Conservation (phyloP, 2,329 filamentous ascomycete genomes). For the Talaromyces sp. region DNA sequence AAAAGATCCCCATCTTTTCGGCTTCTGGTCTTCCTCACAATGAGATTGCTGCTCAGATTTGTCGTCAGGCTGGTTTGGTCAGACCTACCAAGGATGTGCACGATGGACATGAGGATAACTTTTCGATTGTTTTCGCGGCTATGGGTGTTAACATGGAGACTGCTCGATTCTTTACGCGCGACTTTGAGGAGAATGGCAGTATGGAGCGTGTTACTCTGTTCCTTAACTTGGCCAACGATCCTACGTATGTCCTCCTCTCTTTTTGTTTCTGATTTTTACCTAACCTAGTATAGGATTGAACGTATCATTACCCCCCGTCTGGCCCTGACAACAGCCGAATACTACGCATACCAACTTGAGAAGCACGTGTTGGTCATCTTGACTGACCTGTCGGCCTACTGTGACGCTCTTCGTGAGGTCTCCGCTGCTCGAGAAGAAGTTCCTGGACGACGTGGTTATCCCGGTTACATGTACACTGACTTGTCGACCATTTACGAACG, state of each 20-base stretch:
- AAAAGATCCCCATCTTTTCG: slow-evolving; percentile 99
- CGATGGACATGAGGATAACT: slow-evolving; percentile 97
- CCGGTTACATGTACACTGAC: slow-evolving; percentile 99
- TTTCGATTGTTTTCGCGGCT: slow-evolving; percentile 98
- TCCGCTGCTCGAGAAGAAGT: slow-evolving; percentile 98
- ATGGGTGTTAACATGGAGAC: slow-evolving; percentile 99
- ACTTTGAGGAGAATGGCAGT: slow-evolving; percentile 98
- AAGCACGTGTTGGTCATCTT: slow-evolving; percentile 99
- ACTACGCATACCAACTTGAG: slow-evolving; percentile 99
- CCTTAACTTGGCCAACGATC: slow-evolving; percentile 98
- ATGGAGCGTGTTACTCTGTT: slow-evolving; percentile 96
- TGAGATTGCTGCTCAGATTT: slow-evolving; percentile 98
- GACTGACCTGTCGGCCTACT: slow-evolving; percentile 96
- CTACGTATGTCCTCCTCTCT: slow-evolving; percentile 65
- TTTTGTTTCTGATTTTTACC: neutral
- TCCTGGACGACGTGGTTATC: slow-evolving; percentile 96
- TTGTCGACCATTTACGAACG: slow-evolving; percentile 99
- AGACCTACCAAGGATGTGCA: slow-evolving; percentile 88
- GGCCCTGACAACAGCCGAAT: slow-evolving; percentile 94
- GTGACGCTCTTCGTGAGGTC: slow-evolving; percentile 96
- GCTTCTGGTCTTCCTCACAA: slow-evolving; percentile 97
- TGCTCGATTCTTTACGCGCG: slow-evolving; percentile 93
- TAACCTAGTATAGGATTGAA: slow-evolving; percentile 69
- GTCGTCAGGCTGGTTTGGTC: slow-evolving; percentile 90
- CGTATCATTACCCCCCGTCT: slow-evolving; percentile 99